Evolutionary conservation across 768 basidiomycete genomes (phyloP).

Genomic region (Pulveroboletus frians): DNA sequence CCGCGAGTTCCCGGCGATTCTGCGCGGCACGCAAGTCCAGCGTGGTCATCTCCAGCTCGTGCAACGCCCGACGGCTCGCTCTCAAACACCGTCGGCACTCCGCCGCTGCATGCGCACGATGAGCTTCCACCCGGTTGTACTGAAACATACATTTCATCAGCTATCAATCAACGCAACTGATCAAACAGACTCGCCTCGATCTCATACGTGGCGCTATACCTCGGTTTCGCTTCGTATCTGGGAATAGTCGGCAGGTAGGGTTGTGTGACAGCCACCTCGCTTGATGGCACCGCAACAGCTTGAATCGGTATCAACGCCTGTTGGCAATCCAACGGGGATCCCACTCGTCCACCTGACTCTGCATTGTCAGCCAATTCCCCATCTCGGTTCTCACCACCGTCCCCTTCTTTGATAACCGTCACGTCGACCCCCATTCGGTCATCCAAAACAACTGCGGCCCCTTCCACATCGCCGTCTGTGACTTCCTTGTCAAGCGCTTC

Average conservation of each 20-base stretch:
- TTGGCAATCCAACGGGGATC: constrained; percentile 9
- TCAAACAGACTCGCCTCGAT: constrained; percentile 20
- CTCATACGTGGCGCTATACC: constrained; percentile 25
- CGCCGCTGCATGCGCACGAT: constrained; percentile 35
- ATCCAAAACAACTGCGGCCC: background rate
- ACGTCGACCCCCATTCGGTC: constrained; percentile 6
- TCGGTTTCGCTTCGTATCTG: constrained; percentile 23
- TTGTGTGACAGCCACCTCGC: constrained; percentile 19
- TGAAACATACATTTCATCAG: constrained; percentile 6
- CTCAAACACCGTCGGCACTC: constrained; percentile 39
- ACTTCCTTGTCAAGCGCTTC: constrained; percentile 1
- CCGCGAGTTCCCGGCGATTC: constrained; percentile 52
- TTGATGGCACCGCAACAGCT: constrained; percentile 11
- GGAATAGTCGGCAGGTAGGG: constrained; percentile 33
- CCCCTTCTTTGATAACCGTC: constrained; percentile 10
- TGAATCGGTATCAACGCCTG: constrained; percentile 4
- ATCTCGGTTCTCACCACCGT: constrained; percentile 12
- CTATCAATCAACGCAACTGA: background rate
- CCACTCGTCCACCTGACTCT: constrained; percentile 23
- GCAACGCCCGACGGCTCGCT: constrained; percentile 44
- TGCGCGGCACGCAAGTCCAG: constrained; percentile 59
- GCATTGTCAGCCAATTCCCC: constrained; percentile 17
- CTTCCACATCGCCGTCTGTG: too few species aligned
- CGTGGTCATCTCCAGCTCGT: constrained; percentile 56
- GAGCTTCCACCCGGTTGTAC: constrained; percentile 34